Conservation (phyloP, 306 rosid genomes). For the Vigna mungo region DNA sequence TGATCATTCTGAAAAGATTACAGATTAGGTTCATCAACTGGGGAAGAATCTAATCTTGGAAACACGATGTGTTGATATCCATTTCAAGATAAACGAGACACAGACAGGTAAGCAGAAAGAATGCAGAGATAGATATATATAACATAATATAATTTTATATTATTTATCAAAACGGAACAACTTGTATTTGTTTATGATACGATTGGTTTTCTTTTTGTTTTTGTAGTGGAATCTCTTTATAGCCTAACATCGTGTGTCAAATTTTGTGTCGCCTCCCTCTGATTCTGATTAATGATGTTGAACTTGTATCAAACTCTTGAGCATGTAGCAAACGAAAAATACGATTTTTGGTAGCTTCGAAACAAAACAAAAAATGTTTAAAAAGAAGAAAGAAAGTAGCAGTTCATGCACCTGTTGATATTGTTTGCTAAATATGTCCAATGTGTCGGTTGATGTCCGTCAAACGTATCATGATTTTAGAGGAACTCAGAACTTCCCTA, state of each 20-base stretch:
- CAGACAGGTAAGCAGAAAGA: conserved; percentile 30
- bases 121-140: background rate
- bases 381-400: conserved; percentile 18
- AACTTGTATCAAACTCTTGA: conserved; percentile 29
- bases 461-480: conserved; percentile 62
- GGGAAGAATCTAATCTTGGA: conserved; percentile 44
- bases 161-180: conserved; percentile 34
- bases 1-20: conserved; percentile 46
- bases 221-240: conserved; percentile 4
- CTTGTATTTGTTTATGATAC: conserved; percentile 31
- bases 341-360: too few relatives aligned
- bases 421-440: conserved; percentile 52
- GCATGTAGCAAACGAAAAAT: background rate
- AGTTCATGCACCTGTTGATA: conserved; percentile 48
- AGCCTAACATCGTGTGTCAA: conserved; percentile 32
- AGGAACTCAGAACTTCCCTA: conserved; percentile 39
- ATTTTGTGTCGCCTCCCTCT: conserved; percentile 27
- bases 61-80: conserved; percentile 3
- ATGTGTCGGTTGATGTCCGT: conserved; percentile 61
- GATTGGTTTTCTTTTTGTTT: too few relatives aligned
- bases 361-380: too few relatives aligned
- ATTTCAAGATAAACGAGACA: conserved; percentile 29
- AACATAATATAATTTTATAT: background rate
- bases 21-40: conserved; percentile 46
- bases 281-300: conserved; percentile 38